A percentile compares a stretch with the other conserved stretches of the same genome.
phyloP scores from a whole-genome alignment of 306 rosid genomes.

The Lithocarpus polystachyus region DNA sequence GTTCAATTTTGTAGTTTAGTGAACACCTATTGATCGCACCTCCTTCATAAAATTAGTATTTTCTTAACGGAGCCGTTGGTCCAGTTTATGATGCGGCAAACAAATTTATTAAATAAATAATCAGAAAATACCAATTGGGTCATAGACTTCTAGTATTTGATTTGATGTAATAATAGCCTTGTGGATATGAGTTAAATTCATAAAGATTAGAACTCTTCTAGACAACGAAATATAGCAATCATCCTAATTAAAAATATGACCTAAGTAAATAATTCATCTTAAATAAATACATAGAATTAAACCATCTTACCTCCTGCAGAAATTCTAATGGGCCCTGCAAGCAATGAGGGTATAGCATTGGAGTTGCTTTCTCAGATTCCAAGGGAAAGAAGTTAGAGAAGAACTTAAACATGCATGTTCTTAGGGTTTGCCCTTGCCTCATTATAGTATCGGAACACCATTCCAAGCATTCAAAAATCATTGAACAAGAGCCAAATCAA shows the following conservation, averaged over 20 bases:
- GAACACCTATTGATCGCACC: background rate
- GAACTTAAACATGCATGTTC: slow-evolving; percentile 27
- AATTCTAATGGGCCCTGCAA: slow-evolving; percentile 49
- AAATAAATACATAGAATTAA: background rate
- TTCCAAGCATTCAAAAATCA: too few relatives aligned
- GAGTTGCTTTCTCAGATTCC: slow-evolving; percentile 48
- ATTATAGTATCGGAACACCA: too few relatives aligned
- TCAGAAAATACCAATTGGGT: background rate
- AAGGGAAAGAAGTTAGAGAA: slow-evolving; percentile 42
- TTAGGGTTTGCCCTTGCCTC: slow-evolving; percentile 33
- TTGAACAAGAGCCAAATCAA: too few relatives aligned
- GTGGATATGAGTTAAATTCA: background rate
- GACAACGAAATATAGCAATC: background rate
- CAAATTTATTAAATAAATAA: background rate
- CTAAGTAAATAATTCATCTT: background rate
- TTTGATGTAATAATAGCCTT: background rate
- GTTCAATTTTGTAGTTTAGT: background rate
- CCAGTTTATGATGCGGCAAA: background rate
- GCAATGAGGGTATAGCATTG: slow-evolving; percentile 33
- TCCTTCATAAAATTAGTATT: background rate
- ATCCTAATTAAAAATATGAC: background rate
- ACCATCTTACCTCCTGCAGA: slow-evolving; percentile 48
- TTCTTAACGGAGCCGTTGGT: background rate
- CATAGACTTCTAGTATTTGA: background rate
- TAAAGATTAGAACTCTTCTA: background rate